Evolutionary conservation across 768 basidiomycete genomes (phyloP).

Genomic region (Amanita inopinata): DNA sequence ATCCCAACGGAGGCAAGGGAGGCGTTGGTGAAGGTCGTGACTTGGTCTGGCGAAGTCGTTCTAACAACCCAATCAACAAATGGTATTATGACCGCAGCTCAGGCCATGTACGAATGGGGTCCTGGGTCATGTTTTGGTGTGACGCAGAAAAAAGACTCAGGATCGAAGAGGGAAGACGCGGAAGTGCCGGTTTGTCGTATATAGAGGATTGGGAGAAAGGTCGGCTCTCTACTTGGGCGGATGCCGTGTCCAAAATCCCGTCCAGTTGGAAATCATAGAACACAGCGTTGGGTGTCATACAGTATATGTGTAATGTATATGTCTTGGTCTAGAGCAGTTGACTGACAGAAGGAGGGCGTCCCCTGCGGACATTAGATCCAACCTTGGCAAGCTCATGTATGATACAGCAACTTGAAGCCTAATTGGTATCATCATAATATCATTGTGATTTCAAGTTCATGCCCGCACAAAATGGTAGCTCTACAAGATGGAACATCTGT

Average conservation of each 20-base stretch:
- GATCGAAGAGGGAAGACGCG: constrained; percentile 56
- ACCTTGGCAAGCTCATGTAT: too few relatives aligned
- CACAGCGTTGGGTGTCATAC: background rate
- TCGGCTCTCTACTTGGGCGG: constrained; percentile 58
- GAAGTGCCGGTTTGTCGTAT: constrained; percentile 55
- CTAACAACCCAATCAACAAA: constrained; percentile 94
- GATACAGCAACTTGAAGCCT: too few relatives aligned
- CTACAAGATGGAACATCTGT: too few relatives aligned
- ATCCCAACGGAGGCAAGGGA: constrained; percentile 88
- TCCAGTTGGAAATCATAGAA: constrained; percentile 59
- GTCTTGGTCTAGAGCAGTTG: background rate
- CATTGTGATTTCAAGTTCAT: too few relatives aligned
- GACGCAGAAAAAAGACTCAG: constrained; percentile 85
- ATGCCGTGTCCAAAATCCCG: constrained; percentile 59
- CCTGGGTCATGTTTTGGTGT: constrained; percentile 97
- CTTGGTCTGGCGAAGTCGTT: constrained; percentile 89
- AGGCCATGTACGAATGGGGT: constrained; percentile 77
- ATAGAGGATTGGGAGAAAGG: constrained; percentile 73
- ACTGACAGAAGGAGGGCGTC: background rate
- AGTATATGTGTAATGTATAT: background rate
- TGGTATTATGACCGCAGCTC: constrained; percentile 98
- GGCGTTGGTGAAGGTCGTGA: constrained; percentile 88
- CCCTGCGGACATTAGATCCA: background rate
- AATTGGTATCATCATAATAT: too few relatives aligned
- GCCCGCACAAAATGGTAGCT: too few relatives aligned